phyloP scores from a whole-genome alignment of 257 asterid species.

The Knoxia roxburghii region DNA sequence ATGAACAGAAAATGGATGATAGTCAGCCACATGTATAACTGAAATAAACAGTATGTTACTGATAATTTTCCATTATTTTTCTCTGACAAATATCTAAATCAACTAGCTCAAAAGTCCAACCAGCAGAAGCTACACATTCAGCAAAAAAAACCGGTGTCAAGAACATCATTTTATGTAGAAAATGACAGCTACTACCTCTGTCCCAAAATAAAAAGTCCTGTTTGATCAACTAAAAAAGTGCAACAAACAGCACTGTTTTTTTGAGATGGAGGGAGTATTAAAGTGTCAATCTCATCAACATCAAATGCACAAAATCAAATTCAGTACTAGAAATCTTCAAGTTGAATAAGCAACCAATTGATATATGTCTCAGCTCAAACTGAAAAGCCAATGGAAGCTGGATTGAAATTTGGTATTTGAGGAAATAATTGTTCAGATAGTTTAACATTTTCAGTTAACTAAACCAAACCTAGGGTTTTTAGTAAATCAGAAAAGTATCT shows the following conservation, averaged over 20 bases:
- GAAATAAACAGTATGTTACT: background rate
- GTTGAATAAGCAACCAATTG: background rate
- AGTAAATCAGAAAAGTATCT: background rate
- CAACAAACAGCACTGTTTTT: no score
- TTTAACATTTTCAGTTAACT: background rate
- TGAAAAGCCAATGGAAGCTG: background rate
- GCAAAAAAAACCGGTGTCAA: background rate
- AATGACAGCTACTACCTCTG: no score
- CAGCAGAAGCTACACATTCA: background rate
- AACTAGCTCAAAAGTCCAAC: background rate
- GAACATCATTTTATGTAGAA: no score
- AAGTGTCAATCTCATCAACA: background rate
- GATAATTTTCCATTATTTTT: background rate
- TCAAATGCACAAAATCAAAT: background rate
- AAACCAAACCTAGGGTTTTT: background rate
- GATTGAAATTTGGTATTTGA: background rate
- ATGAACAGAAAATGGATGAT: slow-evolving; percentile 18
- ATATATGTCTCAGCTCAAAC: background rate
- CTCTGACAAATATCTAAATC: background rate
- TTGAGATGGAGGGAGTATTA: no score
- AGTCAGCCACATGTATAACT: background rate
- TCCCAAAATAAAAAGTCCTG: no score
- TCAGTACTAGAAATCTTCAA: background rate
- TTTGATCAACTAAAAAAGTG: no score
- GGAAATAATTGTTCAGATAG: background rate